phyloP scores from a whole-genome alignment of 441 rosid genomes.

The Melastoma candidum region DNA sequence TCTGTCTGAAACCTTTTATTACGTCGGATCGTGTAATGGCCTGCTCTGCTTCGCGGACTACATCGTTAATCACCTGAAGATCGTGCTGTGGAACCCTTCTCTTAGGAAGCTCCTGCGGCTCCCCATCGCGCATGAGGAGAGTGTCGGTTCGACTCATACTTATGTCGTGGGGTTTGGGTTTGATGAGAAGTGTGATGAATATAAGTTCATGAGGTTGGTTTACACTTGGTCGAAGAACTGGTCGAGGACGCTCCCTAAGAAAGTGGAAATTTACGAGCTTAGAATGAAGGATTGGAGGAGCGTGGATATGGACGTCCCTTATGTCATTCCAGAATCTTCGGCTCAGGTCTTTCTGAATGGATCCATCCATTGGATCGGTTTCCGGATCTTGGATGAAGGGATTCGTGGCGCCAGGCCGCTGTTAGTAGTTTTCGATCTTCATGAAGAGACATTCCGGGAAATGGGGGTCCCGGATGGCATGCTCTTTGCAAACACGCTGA shows the following conservation, averaged over 20 bases:
- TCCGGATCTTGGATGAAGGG: background rate
- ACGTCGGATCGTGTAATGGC: conserved; percentile 10
- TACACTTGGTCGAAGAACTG: background rate
- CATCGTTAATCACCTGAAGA: background rate
- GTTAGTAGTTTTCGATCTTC: conserved; percentile 6
- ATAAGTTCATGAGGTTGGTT: conserved; percentile 11
- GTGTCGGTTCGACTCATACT: conserved; percentile 5
- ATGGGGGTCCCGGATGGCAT: conserved; percentile 6
- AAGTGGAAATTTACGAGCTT: conserved; percentile 11
- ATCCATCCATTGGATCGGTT: conserved; percentile 15
- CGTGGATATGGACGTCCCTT: conserved; percentile 6
- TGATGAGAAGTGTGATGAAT: conserved; percentile 1
- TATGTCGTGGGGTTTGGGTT: conserved; percentile 12
- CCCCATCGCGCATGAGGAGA: conserved; percentile 1
- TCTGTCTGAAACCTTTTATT: conserved; percentile 5
- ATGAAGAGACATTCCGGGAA: conserved; percentile 8
- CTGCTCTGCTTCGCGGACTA: conserved; percentile 5
- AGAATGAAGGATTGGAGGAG: conserved; percentile 6
- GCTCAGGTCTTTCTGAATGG: conserved; percentile 4
- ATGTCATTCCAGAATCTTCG: conserved; percentile 2
- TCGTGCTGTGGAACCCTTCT: conserved; percentile 16
- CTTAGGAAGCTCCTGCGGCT: conserved; percentile 3
- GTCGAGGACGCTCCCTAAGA: background rate
- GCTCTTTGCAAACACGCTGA: background rate
- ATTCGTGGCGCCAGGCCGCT: background rate